Evolutionary conservation across 164 flowering plant species (phyloP), one percentile per base, ranked within the genome.

Genomic region (Aristolochia contorta): DNA sequence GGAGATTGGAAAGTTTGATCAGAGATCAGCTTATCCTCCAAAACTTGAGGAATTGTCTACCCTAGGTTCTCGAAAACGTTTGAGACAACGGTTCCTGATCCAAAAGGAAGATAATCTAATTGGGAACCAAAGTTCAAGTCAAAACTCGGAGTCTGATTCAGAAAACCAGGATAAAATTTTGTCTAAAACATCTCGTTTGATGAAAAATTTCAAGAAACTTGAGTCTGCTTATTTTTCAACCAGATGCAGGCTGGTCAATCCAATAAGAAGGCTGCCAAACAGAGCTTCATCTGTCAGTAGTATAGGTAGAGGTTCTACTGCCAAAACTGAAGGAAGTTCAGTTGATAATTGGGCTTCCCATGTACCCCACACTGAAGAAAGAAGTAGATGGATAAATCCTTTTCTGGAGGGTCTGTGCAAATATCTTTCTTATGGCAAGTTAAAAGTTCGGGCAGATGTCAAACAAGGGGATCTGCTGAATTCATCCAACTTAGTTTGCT

Each of bases 391-490:
- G 97, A 77, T 91, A 48, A 71, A 78, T 66, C 90, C 97, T 49
- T 91, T 94, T 69, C 91, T 94, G 58, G 97, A 85, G 60, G 96
- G 91, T 45, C 71, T 94, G 52, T 83, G 90, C 86, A 94, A 91
- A 66, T 91, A 91, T 76, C 74, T 94, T 12, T 79, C 99, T 25
- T 84, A 74, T 69, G 85, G 83, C 65, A 85, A 87, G 76, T 70
- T 91, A 51, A 83, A 78, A 70, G 91, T 89, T 30, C 87, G 77
- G 72, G 97, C 96, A 54, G 91, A 94, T 47, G 71, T 94, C 74
- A 91, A 91, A 68, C 99, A 94, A 74, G 93, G 87, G 33, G 99
- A 91, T 76, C 81, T 94, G 54, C 73, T 94, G 48, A 90, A 83
- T 69, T 85, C 96, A 65, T 91, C 96, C 58, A 91, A 89, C 72